Evolutionary conservation across 352 stramenopile species (phyloP).

Genomic region (Globisporangium solare): DNA sequence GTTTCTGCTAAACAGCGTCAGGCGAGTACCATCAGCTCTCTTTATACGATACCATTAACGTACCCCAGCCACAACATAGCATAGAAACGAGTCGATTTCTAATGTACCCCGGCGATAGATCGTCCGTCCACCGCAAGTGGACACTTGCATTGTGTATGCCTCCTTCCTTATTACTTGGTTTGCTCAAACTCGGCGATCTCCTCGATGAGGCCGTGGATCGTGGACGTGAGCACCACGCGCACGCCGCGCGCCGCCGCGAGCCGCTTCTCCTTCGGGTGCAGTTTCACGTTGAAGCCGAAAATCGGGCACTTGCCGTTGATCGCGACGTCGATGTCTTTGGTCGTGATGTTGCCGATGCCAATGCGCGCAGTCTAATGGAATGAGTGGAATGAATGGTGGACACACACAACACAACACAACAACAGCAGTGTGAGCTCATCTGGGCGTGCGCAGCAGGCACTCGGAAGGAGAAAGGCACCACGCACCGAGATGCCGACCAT

Average conservation of each 20-base stretch:
- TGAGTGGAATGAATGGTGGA: too few species aligned
- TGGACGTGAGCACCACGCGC: slow-evolving; percentile 59
- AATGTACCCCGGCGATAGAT: too few species aligned
- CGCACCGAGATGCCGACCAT: slow-evolving; percentile 53
- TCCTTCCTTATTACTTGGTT: background rate
- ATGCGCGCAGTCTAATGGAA: slow-evolving; percentile 76
- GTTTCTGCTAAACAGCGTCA: too few species aligned
- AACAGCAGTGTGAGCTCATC: background rate
- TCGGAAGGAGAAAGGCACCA: background rate
- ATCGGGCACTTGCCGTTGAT: slow-evolving; percentile 80
- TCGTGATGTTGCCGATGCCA: slow-evolving; percentile 74
- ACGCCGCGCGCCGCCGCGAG: slow-evolving; percentile 53
- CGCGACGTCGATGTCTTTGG: slow-evolving; percentile 74
- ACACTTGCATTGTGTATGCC: too few species aligned
- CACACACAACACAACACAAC: too few species aligned
- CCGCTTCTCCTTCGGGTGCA: slow-evolving; percentile 53
- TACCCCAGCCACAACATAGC: too few species aligned
- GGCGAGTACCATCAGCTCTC: too few species aligned
- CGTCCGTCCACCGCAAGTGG: too few species aligned
- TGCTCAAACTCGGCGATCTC: slow-evolving; percentile 50
- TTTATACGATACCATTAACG: too few species aligned
- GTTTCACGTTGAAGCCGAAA: slow-evolving; percentile 80
- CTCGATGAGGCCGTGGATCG: slow-evolving; percentile 76
- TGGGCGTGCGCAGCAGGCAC: background rate
- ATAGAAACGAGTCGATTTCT: too few species aligned